Conservation (phyloP, 2,329 filamentous ascomycete species). For the Aspergillus fumigatiaffinis region DNA sequence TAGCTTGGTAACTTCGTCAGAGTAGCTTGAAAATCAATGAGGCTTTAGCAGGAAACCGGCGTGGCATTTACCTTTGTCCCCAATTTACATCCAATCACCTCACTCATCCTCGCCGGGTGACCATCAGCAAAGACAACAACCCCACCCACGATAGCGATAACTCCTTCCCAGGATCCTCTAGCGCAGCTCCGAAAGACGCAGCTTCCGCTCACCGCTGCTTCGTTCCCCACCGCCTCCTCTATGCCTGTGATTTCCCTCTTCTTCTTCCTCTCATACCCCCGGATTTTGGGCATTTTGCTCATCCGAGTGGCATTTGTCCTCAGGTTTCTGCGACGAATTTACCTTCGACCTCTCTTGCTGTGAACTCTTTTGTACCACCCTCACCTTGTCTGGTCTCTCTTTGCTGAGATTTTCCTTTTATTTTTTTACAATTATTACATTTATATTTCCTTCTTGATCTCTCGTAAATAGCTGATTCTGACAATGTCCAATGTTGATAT, state of each 20-base stretch:
- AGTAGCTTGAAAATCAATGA: not conserved
- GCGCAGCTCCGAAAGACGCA: slow-evolving; percentile 31
- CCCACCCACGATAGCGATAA: slow-evolving; percentile 16
- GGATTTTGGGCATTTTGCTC: slow-evolving; percentile 29
- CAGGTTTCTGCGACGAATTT: slow-evolving; percentile 19
- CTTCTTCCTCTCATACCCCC: slow-evolving; percentile 25
- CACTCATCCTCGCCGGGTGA: slow-evolving; percentile 7
- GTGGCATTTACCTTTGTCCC: slow-evolving; percentile 7
- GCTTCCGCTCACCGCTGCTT: slow-evolving; percentile 42
- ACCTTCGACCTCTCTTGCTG: slow-evolving; percentile 10
- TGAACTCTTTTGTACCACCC: slow-evolving; percentile 19
- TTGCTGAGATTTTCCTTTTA: slow-evolving; percentile 3
- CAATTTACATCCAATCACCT: not conserved
- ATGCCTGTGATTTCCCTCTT: slow-evolving; percentile 28
- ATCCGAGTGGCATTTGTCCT: slow-evolving; percentile 23
- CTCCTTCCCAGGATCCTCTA: slow-evolving; percentile 33
- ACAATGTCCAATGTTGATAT: slow-evolving; percentile 45
- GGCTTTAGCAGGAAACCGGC: not conserved
- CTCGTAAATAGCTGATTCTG: slow-evolving; percentile 13
- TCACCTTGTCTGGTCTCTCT: slow-evolving; percentile 5
- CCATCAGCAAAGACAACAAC: slow-evolving; percentile 5
- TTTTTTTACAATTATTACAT: slow-evolving; percentile 6
- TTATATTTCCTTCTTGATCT: slow-evolving; percentile 14
- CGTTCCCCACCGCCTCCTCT: slow-evolving; percentile 40
- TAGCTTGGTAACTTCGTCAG: not conserved